These are phyloP conservation scores for Trichophyton verrucosum DNA, from an alignment of 2,329 filamentous ascomycete genomes.

Conservation along the genomic window DNA sequence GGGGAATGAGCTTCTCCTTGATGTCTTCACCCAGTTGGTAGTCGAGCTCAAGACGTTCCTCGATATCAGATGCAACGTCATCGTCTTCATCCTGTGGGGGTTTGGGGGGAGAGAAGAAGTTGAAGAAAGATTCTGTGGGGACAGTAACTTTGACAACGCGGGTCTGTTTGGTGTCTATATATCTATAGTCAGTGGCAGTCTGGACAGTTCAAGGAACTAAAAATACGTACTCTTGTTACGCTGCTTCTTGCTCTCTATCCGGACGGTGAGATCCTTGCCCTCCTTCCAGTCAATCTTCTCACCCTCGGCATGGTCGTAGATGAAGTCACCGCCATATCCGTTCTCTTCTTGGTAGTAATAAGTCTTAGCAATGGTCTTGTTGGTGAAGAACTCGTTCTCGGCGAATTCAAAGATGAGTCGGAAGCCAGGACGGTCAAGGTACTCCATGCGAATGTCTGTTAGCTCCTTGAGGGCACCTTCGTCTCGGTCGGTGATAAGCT, in stretches of 20 bases:
- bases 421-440: slow-evolving; percentile 96
- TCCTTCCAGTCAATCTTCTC: slow-evolving; percentile 97
- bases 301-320: slow-evolving; percentile 97
- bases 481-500: slow-evolving; percentile 97
- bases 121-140: slow-evolving; percentile 96
- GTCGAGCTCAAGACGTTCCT: slow-evolving; percentile 94
- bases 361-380: slow-evolving; percentile 94
- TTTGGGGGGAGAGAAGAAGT: slow-evolving; percentile 95
- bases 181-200: neutral
- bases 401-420: slow-evolving; percentile 94
- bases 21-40: slow-evolving; percentile 99
- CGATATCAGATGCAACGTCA: slow-evolving; percentile 74
- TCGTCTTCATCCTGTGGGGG: slow-evolving; percentile 64
- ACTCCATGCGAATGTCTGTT: slow-evolving; percentile 95
- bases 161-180: slow-evolving; percentile 90
- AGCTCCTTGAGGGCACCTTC: slow-evolving; percentile 85
- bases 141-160: slow-evolving; percentile 98
- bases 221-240: slow-evolving; percentile 86
- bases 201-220: neutral
- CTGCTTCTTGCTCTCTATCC: slow-evolving; percentile 98
- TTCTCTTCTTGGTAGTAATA: slow-evolving; percentile 99
- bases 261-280: slow-evolving; percentile 84
- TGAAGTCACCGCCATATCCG: slow-evolving; percentile 96
- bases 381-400: slow-evolving; percentile 92
- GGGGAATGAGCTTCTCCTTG: slow-evolving; percentile 98